Evolutionary conservation across 345 rosid genomes (phyloP), one percentile per base, ranked within the genome.

Genomic region (Populus davidiana): DNA sequence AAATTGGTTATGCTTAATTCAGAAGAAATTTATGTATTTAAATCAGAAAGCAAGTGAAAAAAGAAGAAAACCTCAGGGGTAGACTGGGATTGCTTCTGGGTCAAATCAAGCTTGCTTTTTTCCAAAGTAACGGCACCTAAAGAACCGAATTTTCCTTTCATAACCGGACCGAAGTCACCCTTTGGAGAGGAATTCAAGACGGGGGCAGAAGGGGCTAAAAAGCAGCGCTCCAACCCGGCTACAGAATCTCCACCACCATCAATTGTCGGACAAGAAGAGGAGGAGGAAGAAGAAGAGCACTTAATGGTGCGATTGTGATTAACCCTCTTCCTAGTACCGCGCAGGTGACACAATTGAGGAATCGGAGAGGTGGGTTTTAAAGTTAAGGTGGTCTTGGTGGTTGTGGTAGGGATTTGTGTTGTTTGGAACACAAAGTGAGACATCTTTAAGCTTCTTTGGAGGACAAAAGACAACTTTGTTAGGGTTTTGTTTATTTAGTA

Each of bases 71-170:
- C 99, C 97, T 96, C 94, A 38, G 99, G 99, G 78, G 84, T 86
- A 56, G 91, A 83, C 77, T 76, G 80, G 56, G 90, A 61, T 78
- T 82, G 81, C 80, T 92, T 87, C 86, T 89, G 92, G 54, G 96
- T 62, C 83, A 85, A 27, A 77, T 91, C 96, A 25, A 93, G 90
- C 80, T 93, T 96, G 78, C 94, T 94, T 72, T 93, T 96, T 82
- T 96, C 96, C 84, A 96, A 83, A 35, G 99, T 96, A 8, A 92
- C 96, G 47, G 96, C 89, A 70, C 97, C 97, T 10, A 85, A 56
- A 0, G 98, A 85, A 27, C 98, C 96, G 50, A 49, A 86, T 72
- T 88, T 75, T 25, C 91, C 91, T 84, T 90, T 93, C 97, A 96
- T 96, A 71, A 86, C 83, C 17, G 97, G 96, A 21, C 89, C 90